Evolutionary conservation across 129 eudicot genomes (phyloP).

Genomic region (Escallonia herrerae): DNA sequence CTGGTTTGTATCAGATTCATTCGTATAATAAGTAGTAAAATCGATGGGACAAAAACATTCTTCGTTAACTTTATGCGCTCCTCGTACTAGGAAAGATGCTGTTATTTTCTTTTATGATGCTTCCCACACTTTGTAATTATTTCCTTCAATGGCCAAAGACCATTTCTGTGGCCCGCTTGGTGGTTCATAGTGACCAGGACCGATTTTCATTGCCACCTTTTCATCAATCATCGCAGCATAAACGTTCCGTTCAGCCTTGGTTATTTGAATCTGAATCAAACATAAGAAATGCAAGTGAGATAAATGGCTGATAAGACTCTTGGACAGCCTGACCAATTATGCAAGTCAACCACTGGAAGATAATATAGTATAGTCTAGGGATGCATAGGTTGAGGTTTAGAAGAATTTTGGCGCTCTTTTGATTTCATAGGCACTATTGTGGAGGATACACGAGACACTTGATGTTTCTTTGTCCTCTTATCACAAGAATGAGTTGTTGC

Average conservation of each 20-base stretch:
- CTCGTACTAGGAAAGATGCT: background rate
- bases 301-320: background rate
- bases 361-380: too few species aligned
- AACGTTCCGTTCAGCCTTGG: conserved; percentile 85
- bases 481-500: background rate
- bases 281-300: conserved; percentile 7
- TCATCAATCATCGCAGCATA: conserved; percentile 88
- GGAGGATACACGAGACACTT: too few species aligned
- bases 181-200: conserved; percentile 89
- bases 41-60: background rate
- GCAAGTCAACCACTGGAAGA: too few species aligned
- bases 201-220: conserved; percentile 83
- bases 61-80: background rate
- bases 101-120: conserved; percentile 24
- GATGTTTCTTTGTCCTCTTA: background rate
- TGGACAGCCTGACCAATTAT: too few species aligned
- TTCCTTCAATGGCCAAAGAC: conserved; percentile 70
- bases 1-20: too few species aligned
- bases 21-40: background rate
- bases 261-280: conserved; percentile 44
- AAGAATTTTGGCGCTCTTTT: too few species aligned
- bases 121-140: conserved; percentile 91
- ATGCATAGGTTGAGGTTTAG: too few species aligned
- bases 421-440: too few species aligned
- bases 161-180: conserved; percentile 53